Percentiles rank a stretch among this genome's conserved stretches.
phyloP scores from a whole-genome alignment of 169 alveolate species.

The Eimeria tenella region DNA sequence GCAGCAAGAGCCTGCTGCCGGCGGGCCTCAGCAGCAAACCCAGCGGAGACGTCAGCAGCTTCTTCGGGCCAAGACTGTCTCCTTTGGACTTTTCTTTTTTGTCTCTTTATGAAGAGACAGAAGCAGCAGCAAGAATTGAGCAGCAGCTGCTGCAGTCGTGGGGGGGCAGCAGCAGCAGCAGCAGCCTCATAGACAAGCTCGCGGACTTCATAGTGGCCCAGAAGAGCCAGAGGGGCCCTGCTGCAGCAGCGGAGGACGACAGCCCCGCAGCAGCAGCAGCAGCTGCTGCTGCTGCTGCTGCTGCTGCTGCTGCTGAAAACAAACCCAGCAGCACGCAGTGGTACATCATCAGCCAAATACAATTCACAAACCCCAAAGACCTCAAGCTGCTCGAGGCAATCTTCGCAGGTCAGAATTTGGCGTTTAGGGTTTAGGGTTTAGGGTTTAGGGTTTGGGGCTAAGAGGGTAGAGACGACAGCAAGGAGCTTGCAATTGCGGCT shows the following conservation, averaged over 20 bases:
- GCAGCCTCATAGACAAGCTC: not conserved
- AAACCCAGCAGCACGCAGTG: not conserved
- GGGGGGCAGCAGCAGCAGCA: not conserved
- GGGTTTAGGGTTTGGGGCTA: not conserved
- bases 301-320: not conserved
- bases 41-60: not conserved
- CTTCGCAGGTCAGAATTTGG: not conserved
- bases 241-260: not conserved
- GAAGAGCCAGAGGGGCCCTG: too few relatives aligned
- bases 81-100: not conserved
- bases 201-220: not conserved
- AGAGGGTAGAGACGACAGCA: not conserved
- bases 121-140: not conserved
- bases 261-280: not conserved
- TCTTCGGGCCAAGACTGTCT: not conserved
- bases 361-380: not conserved
- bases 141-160: not conserved
- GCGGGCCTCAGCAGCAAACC: not conserved
- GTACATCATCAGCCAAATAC: not conserved
- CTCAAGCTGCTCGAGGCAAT: not conserved
- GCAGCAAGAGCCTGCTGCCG: not conserved
- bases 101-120: not conserved
- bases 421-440: not conserved
- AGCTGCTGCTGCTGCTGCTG: not conserved
- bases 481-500: not conserved